Conservation (phyloP, 768 basidiomycete species). For the Hericium erinaceus region DNA sequence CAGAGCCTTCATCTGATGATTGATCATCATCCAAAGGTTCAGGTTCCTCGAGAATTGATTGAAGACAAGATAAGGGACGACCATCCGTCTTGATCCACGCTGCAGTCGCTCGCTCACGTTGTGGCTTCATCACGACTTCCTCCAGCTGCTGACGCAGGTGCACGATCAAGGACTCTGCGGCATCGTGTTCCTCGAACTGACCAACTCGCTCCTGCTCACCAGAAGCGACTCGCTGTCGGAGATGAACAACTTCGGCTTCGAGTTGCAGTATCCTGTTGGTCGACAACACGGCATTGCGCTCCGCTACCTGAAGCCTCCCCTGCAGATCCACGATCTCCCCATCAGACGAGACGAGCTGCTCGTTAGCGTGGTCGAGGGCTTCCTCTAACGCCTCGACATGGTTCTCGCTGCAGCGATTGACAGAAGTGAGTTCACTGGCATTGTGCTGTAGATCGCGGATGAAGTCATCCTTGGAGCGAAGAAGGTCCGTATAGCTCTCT, state of each 20-base stretch:
- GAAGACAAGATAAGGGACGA: background rate
- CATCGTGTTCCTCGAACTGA: constrained; percentile 4
- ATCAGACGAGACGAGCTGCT: constrained; percentile 9
- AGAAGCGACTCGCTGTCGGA: constrained; percentile 3
- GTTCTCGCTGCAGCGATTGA: background rate
- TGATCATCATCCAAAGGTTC: constrained; percentile 6
- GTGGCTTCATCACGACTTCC: background rate
- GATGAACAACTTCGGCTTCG: constrained; percentile 5
- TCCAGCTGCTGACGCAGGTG: constrained; percentile 10
- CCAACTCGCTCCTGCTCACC: constrained; percentile 5
- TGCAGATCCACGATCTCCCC: constrained; percentile 12
- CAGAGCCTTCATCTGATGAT: constrained; percentile 9
- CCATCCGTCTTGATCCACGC: background rate
- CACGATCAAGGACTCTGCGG: constrained; percentile 1
- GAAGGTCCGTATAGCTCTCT: constrained; percentile 5
- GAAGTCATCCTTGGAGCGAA: constrained; percentile 12
- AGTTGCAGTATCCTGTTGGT: constrained; percentile 16
- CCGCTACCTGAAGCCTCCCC: constrained; percentile 11
- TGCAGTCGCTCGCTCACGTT: background rate
- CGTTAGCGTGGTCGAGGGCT: constrained; percentile 5
- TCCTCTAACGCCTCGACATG: constrained; percentile 7
- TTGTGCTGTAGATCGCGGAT: constrained; percentile 11
- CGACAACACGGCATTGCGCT: constrained; percentile 9
- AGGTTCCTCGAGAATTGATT: background rate
- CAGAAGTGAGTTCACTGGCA: constrained; percentile 1